phyloP scores from a whole-genome alignment of 306 rosid genomes.

The Acacia confusa region DNA sequence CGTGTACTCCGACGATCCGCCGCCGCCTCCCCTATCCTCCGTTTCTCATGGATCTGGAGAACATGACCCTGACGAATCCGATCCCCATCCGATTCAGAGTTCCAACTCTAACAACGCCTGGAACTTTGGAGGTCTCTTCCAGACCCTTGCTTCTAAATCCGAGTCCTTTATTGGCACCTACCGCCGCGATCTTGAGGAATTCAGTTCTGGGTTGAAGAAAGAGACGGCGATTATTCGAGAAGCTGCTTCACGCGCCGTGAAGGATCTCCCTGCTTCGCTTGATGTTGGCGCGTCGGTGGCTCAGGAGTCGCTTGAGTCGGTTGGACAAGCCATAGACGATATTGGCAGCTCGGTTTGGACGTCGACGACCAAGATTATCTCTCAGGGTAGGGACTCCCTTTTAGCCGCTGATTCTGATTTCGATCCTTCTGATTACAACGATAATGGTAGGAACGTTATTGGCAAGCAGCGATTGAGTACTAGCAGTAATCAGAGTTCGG shows the following conservation, averaged over 20 bases:
- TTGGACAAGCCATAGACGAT: conserved; percentile 94
- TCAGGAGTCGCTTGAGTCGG: conserved; percentile 91
- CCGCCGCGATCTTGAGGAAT: conserved; percentile 83
- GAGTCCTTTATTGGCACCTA: conserved; percentile 70
- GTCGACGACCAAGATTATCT: conserved; percentile 77
- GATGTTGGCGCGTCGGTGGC: conserved; percentile 91
- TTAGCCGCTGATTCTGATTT: conserved; percentile 50
- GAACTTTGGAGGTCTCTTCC: conserved; percentile 81
- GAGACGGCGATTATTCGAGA: conserved; percentile 84
- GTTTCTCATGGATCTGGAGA: conserved; percentile 16
- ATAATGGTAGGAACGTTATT: conserved; percentile 6
- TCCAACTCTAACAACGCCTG: conserved; percentile 38
- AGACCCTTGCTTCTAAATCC: conserved; percentile 73
- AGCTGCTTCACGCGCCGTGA: conserved; percentile 92
- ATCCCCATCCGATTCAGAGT: conserved; percentile 23
- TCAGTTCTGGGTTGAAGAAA: conserved; percentile 66
- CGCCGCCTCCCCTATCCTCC: conserved; percentile 34
- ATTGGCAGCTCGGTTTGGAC: conserved; percentile 87
- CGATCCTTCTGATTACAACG: conserved; percentile 40
- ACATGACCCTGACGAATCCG: conserved; percentile 11
- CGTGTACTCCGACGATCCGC: conserved; percentile 66
- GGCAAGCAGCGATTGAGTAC: conserved; percentile 35
- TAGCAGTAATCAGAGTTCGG: conserved; percentile 43
- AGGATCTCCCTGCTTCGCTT: conserved; percentile 68
- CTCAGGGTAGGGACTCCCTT: conserved; percentile 77